Percentiles rank a stretch among this genome's conserved stretches.
These are phyloP conservation scores for Austroboletus niveus DNA, from an alignment of 1,284 basidiomycete species.

Conservation along the genomic window DNA sequence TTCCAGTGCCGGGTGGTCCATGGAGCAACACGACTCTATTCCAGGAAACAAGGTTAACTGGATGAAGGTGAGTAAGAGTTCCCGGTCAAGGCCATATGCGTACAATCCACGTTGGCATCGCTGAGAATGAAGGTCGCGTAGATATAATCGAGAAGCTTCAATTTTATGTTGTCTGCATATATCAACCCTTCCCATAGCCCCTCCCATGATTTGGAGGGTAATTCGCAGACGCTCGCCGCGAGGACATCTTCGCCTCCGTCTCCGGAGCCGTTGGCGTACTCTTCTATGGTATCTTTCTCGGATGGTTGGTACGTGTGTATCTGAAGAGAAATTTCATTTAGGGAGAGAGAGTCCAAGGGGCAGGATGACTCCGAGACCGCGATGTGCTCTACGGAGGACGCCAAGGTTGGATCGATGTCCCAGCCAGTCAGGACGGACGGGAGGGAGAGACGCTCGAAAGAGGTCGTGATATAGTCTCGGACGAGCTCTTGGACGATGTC, in stretches of 20 bases:
- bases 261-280: slow-evolving; percentile 68
- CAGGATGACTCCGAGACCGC: slow-evolving; percentile 69
- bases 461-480: slow-evolving; percentile 55
- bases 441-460: slow-evolving; percentile 59
- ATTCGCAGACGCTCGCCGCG: slow-evolving; percentile 83
- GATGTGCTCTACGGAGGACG: slow-evolving; percentile 75
- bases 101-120: slow-evolving; percentile 85
- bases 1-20: slow-evolving; percentile 94
- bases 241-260: slow-evolving; percentile 68
- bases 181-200: slow-evolving; percentile 92
- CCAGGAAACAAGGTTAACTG: slow-evolving; percentile 92
- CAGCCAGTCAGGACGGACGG: slow-evolving; percentile 72
- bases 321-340: slow-evolving; percentile 62
- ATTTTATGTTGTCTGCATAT: slow-evolving; percentile 88
- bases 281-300: slow-evolving; percentile 69
- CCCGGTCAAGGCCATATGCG: slow-evolving; percentile 29
- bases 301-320: slow-evolving; percentile 88
- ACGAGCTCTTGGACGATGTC: slow-evolving; percentile 70
- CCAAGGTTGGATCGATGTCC: slow-evolving; percentile 70
- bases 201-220: slow-evolving; percentile 82
- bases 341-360: slow-evolving; percentile 50
- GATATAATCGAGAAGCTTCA: slow-evolving; percentile 88
- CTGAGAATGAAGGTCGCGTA: slow-evolving; percentile 90
- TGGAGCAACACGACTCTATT: slow-evolving; percentile 93
- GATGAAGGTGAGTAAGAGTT: slow-evolving; percentile 7